phyloP scores from a whole-genome alignment of 2,329 filamentous ascomycete species.

The Trichophyton rubrum region DNA sequence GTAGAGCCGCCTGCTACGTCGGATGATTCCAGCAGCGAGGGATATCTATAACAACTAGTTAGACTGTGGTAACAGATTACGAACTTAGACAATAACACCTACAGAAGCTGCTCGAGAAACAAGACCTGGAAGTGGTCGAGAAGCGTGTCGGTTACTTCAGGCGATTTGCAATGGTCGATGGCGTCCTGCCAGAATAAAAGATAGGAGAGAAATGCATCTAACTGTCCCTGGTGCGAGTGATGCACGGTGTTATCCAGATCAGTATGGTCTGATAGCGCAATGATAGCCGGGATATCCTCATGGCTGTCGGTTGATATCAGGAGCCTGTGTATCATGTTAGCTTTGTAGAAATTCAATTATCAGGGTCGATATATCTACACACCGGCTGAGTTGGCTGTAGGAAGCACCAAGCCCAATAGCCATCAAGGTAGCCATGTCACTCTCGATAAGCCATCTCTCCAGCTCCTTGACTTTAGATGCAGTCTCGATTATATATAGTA shows the following conservation, averaged over 20 bases:
- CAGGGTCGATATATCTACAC: conserved; percentile 10
- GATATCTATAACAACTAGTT: conserved; percentile 50
- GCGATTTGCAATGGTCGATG: conserved; percentile 82
- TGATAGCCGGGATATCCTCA: conserved; percentile 60
- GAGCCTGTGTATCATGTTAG: conserved; percentile 43
- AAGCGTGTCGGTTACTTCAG: conserved; percentile 82
- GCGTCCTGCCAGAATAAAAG: conserved; percentile 97
- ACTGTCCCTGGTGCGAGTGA: conserved; percentile 69
- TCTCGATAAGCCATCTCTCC: conserved; percentile 95
- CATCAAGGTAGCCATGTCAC: conserved; percentile 92
- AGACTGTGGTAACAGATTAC: no score
- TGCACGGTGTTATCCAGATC: conserved; percentile 59
- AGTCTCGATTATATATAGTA: conserved; percentile 92
- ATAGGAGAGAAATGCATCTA: conserved; percentile 89
- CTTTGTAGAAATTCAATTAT: not conserved
- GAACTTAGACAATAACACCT: conserved; percentile 23
- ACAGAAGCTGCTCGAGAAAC: conserved; percentile 89
- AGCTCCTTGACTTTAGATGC: conserved; percentile 69
- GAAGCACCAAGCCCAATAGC: conserved; percentile 78
- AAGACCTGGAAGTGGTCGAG: conserved; percentile 95
- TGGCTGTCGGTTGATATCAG: conserved; percentile 64
- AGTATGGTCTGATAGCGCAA: conserved; percentile 80
- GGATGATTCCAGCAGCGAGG: conserved; percentile 88
- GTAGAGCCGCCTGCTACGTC: conserved; percentile 95
- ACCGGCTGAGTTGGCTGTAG: conserved; percentile 56